Evolutionary conservation across 2,329 filamentous ascomycete genomes (phyloP).

Genomic region (Talaromyces sp.): DNA sequence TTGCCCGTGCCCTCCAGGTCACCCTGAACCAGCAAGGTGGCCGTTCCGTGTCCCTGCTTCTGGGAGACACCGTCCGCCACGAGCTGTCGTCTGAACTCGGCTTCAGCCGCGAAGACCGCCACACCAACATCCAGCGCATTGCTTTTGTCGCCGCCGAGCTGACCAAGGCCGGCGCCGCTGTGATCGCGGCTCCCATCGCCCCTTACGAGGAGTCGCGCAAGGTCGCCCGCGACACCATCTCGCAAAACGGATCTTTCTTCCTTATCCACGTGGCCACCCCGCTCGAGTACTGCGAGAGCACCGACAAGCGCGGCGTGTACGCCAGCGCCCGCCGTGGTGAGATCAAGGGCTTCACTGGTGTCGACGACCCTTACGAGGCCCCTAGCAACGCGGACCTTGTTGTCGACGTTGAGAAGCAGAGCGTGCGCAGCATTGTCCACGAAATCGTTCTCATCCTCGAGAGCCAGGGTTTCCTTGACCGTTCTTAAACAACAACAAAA

Average conservation of each 20-base stretch:
- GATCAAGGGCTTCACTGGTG: conserved; percentile 97
- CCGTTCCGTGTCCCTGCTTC: conserved; percentile 85
- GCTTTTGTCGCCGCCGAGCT: conserved; percentile 94
- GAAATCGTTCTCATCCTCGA: conserved; percentile 93
- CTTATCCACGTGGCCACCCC: conserved; percentile 91
- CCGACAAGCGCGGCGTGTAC: conserved; percentile 89
- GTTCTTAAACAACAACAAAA: conserved; percentile 33
- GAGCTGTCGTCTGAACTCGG: conserved; percentile 94
- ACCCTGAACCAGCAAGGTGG: conserved; percentile 98
- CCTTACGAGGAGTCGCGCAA: conserved; percentile 77
- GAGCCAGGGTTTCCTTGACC: conserved; percentile 79
- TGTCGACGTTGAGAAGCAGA: conserved; percentile 81
- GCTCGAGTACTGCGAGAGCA: conserved; percentile 90
- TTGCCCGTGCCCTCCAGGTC: conserved; percentile 91
- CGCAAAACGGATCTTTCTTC: conserved; percentile 86
- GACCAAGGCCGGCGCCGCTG: conserved; percentile 85
- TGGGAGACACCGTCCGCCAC: conserved; percentile 90
- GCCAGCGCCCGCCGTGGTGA: conserved; percentile 76
- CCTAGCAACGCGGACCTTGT: conserved; percentile 77
- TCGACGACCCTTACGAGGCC: conserved; percentile 92
- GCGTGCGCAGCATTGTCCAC: conserved; percentile 88
- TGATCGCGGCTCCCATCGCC: conserved; percentile 94
- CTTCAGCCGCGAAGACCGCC: conserved; percentile 87
- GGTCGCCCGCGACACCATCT: conserved; percentile 74
- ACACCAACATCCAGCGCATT: conserved; percentile 93